phyloP scores from a whole-genome alignment of 495 filamentous ascomycete genomes.

The Cercophora samala region DNA sequence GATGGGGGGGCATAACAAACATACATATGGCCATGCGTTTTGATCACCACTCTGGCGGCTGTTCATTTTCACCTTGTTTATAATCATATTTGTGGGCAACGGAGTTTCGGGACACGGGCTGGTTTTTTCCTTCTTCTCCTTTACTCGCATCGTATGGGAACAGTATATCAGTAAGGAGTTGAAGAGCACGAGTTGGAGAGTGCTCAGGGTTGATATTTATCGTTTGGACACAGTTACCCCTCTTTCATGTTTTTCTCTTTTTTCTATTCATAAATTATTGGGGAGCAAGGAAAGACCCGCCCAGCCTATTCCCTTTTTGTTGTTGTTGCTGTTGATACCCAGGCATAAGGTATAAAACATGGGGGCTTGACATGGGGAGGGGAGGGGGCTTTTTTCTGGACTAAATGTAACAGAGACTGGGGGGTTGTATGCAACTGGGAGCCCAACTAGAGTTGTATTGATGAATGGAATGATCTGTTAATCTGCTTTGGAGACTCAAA shows the following conservation, averaged over 20 bases:
- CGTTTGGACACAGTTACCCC: not conserved
- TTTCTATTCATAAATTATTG: not conserved
- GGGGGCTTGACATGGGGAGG: not conserved
- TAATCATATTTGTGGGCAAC: not conserved
- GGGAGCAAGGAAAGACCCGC: not conserved
- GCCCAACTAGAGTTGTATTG: no score
- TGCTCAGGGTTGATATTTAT: not conserved
- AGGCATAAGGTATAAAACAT: not conserved
- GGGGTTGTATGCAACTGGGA: no score
- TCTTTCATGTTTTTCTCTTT: not conserved
- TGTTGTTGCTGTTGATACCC: not conserved
- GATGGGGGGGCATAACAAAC: not conserved
- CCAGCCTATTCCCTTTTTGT: not conserved
- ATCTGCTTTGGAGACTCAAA: no score
- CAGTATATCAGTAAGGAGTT: not conserved
- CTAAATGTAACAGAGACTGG: no score
- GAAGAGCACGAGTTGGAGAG: not conserved
- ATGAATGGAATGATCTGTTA: no score
- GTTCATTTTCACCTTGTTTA: constrained; percentile 8
- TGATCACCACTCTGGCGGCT: not conserved
- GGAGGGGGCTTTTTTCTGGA: not conserved
- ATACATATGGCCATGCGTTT: not conserved
- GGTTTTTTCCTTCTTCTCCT: not conserved
- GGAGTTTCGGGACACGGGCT: not conserved
- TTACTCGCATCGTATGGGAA: not conserved